phyloP scores from a whole-genome alignment of 139 green algal species.

The Tetradesmus obliquus region DNA sequence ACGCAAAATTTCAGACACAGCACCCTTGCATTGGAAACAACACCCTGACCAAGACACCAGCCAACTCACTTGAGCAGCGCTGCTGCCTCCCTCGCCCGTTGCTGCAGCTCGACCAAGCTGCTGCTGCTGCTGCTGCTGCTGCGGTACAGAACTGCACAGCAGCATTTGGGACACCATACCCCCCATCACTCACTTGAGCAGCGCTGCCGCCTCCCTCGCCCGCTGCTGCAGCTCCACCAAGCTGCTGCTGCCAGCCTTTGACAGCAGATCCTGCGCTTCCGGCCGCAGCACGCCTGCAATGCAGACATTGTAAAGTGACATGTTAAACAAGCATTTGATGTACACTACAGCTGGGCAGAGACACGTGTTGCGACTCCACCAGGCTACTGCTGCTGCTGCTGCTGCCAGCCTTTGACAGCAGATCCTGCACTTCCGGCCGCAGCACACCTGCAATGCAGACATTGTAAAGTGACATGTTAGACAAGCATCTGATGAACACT shows the following conservation, averaged over 20 bases:
- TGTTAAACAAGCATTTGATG: too few species aligned
- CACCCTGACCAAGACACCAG: too few species aligned
- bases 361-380: too few species aligned
- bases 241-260: constrained; percentile 49
- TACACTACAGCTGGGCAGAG: background rate
- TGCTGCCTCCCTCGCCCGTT: background rate
- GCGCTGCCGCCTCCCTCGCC: constrained; percentile 84
- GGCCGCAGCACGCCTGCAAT: background rate
- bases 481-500: too few species aligned
- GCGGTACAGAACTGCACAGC: too few species aligned
- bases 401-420: background rate
- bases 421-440: too few species aligned
- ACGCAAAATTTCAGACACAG: too few species aligned
- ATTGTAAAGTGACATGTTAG: too few species aligned
- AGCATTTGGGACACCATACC: too few species aligned
- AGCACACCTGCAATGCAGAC: too few species aligned
- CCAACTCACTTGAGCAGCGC: background rate
- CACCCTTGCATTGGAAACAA: too few species aligned
- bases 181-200: constrained; percentile 60
- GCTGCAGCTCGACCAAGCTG: background rate
- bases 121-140: too few species aligned
- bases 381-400: background rate
- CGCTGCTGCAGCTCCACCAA: constrained; percentile 89
- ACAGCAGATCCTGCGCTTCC: constrained; percentile 63
- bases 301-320: background rate